phyloP scores from a whole-genome alignment of 306 rosid genomes.

The Begonia masoniana region DNA sequence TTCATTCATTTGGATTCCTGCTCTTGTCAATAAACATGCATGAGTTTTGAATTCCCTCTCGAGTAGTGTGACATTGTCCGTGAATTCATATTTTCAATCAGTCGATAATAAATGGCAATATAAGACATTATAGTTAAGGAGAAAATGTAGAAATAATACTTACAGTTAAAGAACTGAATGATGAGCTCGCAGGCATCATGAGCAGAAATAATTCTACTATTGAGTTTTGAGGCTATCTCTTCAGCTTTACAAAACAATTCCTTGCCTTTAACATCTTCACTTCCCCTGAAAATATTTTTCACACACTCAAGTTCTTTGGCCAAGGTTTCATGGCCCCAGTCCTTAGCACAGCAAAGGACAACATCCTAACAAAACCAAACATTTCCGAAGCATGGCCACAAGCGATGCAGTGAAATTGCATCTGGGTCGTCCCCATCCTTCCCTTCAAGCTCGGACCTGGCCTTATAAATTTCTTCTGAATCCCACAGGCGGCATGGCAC shows the following conservation, averaged over 20 bases:
- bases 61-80: too few species aligned
- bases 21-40: too few species aligned
- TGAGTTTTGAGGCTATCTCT: conserved; percentile 54
- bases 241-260: conserved; percentile 66
- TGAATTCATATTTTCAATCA: too few species aligned
- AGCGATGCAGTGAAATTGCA: conserved; percentile 94
- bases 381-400: conserved; percentile 87
- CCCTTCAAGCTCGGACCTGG: conserved; percentile 97
- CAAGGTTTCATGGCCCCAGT: conserved; percentile 81
- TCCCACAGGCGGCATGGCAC: conserved; percentile 97
- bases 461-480: conserved; percentile 64
- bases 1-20: too few species aligned
- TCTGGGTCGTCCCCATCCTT: conserved; percentile 64
- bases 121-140: neutral
- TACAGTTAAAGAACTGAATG: conserved; percentile 73
- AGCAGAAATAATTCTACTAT: conserved; percentile 55
- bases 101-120: too few species aligned
- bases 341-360: conserved; percentile 71
- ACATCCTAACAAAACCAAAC: conserved; percentile 99
- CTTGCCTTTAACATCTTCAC: conserved; percentile 84
- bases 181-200: conserved; percentile 75
- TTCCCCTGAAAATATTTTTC: conserved; percentile 64
- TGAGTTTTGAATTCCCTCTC: too few species aligned
- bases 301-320: conserved; percentile 88
- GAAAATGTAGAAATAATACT: conserved; percentile 14